Percentiles rank a stretch among this genome's conserved stretches.
Conservation (phyloP, 805 yeast genomes). For the Wickerhamiella vanderwaltii region DNA sequence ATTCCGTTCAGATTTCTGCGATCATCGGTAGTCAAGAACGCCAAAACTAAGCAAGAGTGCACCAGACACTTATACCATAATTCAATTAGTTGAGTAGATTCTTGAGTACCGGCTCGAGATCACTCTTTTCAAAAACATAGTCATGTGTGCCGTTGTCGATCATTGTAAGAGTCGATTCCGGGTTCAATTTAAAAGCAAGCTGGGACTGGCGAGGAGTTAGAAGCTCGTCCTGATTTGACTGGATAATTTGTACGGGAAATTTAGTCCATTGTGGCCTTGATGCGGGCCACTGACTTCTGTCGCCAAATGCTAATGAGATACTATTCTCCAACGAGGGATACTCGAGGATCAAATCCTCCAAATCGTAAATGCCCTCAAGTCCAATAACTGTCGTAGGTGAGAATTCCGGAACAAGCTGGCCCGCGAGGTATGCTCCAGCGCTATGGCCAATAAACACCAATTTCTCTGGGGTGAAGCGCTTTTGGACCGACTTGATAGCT, state of each 20-base stretch:
- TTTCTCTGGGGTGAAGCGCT: background rate
- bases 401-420: conserved; percentile 4
- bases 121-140: conserved; percentile 3
- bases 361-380: conserved; percentile 9
- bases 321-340: background rate
- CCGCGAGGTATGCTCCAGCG: conserved; percentile 9
- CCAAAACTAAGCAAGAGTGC: no score
- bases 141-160: conserved; percentile 3
- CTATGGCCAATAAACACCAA: conserved; percentile 9
- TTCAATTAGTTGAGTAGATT: no score
- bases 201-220: conserved; percentile 5
- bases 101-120: no score
- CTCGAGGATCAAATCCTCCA: conserved; percentile 1
- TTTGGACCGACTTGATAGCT: background rate
- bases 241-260: background rate
- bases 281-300: background rate
- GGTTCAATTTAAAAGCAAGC: background rate
- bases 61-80: no score
- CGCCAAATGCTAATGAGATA: conserved; percentile 1
- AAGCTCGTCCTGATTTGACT: conserved; percentile 7
- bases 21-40: no score
- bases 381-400: background rate
- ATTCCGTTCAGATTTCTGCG: no score
- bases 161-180: background rate
- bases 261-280: conserved; percentile 1